phyloP scores from a whole-genome alignment of 2,329 filamentous ascomycete genomes.

The Arthrobotrys sinensis region DNA sequence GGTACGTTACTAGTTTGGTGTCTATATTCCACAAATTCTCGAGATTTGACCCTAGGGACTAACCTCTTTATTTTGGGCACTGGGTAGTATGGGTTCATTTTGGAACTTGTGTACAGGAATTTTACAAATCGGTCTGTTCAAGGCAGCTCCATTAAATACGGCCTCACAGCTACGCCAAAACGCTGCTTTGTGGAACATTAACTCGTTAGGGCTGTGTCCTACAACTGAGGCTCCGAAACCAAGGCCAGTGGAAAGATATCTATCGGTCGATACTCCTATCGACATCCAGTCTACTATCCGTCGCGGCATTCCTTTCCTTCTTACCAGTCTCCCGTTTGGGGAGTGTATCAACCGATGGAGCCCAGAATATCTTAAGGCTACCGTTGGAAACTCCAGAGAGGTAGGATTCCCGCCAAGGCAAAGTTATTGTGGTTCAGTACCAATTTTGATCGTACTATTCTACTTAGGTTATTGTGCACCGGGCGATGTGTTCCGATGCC shows the following conservation, averaged over 20 bases:
- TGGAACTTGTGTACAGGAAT: constrained; percentile 77
- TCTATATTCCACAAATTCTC: not conserved
- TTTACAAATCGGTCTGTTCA: constrained; percentile 5
- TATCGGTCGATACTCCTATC: not conserved
- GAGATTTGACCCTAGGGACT: too few species aligned
- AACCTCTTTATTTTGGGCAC: constrained; percentile 69
- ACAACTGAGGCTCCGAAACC: not conserved
- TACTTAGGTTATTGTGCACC: constrained; percentile 79
- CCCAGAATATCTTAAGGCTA: constrained; percentile 76
- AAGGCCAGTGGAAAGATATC: constrained; percentile 2
- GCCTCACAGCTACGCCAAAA: not conserved
- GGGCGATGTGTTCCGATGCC: constrained; percentile 69
- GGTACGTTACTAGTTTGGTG: constrained; percentile 1
- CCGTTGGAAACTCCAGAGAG: constrained; percentile 75
- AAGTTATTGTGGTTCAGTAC: not conserved
- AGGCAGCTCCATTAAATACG: not conserved
- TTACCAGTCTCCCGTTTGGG: constrained; percentile 78
- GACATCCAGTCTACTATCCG: constrained; percentile 24
- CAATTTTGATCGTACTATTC: constrained; percentile 52
- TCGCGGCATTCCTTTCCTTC: constrained; percentile 72
- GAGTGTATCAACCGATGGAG: constrained; percentile 79
- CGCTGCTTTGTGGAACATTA: not conserved
- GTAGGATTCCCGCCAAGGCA: constrained; percentile 67
- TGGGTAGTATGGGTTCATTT: constrained; percentile 93
- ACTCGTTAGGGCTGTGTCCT: not conserved